A percentile compares a stretch with the other conserved stretches of the same genome.
These are phyloP conservation scores for Beverwykella pulmonaria DNA, from an alignment of 495 filamentous ascomycete genomes.

Conservation along the genomic window DNA sequence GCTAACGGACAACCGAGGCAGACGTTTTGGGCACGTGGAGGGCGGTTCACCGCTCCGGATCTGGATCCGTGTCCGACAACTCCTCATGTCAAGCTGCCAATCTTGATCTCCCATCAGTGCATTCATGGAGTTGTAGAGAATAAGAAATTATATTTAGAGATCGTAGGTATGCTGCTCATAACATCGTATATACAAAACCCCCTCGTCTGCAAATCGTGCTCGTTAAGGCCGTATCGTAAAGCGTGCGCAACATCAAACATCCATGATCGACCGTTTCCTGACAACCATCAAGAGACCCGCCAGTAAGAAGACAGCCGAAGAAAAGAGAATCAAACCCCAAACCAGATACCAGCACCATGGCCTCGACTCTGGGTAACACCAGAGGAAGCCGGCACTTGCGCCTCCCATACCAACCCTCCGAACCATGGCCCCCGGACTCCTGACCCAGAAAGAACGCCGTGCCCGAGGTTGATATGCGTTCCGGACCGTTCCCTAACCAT, in stretches of 20 bases:
- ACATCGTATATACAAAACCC: constrained; percentile 24
- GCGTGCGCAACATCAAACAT: not conserved
- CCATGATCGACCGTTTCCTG: no score
- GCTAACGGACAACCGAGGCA: constrained; percentile 24
- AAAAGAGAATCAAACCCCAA: constrained; percentile 11
- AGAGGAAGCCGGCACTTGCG: constrained; percentile 41
- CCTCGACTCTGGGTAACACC: constrained; percentile 24
- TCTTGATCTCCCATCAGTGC: no score
- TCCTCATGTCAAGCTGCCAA: no score
- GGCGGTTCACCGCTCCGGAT: not conserved
- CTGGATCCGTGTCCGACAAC: no score
- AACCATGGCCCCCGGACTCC: constrained; percentile 17
- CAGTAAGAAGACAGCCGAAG: constrained; percentile 10
- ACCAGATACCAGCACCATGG: constrained; percentile 19
- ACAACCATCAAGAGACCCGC: not conserved
- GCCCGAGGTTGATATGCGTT: not conserved
- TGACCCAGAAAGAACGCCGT: not conserved
- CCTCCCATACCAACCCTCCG: constrained; percentile 12
- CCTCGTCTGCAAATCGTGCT: not conserved
- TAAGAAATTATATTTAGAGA: constrained; percentile 28
- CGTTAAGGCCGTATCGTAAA: constrained; percentile 7
- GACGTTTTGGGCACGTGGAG: constrained; percentile 20
- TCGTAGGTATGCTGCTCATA: constrained; percentile 10
- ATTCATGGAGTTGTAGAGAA: not conserved
- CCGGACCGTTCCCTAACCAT: not conserved